Conservation (phyloP, 345 rosid genomes). For the Hirschfeldia incana region DNA sequence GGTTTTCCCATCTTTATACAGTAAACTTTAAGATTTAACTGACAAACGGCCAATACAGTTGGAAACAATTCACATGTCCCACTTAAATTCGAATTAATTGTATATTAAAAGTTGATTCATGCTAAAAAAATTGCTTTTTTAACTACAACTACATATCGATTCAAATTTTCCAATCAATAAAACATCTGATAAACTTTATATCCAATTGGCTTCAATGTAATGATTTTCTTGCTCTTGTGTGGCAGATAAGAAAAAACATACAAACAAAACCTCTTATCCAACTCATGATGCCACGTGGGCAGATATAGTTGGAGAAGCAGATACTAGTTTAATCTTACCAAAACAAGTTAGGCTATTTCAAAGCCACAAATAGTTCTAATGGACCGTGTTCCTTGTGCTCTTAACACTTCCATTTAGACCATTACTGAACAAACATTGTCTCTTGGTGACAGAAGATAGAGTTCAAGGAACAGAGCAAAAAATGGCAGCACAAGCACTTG, state of each 20-base stretch:
- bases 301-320: constrained; percentile 61
- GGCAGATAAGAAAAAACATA: constrained; percentile 1
- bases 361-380: constrained; percentile 33
- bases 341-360: constrained; percentile 27
- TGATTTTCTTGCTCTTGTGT: background rate
- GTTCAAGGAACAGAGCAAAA: constrained; percentile 20
- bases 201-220: background rate
- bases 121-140: too few species aligned
- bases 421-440: constrained; percentile 26
- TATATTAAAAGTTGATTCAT: too few species aligned
- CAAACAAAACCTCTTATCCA: constrained; percentile 56
- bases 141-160: background rate
- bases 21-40: too few species aligned
- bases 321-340: constrained; percentile 62
- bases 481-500: constrained; percentile 90
- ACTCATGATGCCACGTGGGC: constrained; percentile 51
- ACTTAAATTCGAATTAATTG: too few species aligned
- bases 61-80: too few species aligned
- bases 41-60: too few species aligned
- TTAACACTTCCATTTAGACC: constrained; percentile 31
- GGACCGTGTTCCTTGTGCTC: constrained; percentile 6
- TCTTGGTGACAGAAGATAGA: constrained; percentile 31
- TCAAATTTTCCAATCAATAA: background rate
- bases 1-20: too few species aligned
- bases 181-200: background rate